Evolutionary conservation across 768 basidiomycete species (phyloP).

Genomic region (Tulasnella sp.): DNA sequence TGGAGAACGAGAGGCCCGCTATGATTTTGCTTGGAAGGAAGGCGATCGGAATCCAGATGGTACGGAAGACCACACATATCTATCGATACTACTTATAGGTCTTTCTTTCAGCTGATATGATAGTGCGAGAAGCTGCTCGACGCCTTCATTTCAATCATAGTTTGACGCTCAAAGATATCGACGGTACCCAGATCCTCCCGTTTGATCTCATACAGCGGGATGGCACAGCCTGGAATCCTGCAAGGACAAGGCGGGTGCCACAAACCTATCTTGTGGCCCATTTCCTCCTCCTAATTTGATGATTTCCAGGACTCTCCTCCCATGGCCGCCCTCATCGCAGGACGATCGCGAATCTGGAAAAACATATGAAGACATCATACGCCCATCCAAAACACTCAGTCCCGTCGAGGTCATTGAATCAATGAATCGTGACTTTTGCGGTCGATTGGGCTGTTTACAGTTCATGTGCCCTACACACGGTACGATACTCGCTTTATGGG

Average conservation of each 20-base stretch:
- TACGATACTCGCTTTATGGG: background rate
- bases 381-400: background rate
- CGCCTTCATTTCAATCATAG: constrained; percentile 33
- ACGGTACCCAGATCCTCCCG: constrained; percentile 40
- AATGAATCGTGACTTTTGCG: background rate
- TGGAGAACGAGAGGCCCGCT: constrained; percentile 29
- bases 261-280: no score
- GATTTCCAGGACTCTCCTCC: background rate
- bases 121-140: constrained; percentile 40
- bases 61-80: constrained; percentile 23
- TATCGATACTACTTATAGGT: background rate
- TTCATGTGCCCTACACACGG: background rate
- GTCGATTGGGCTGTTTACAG: background rate
- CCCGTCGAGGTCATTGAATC: background rate
- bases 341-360: no score
- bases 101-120: constrained; percentile 35
- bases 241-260: background rate
- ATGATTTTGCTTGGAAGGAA: constrained; percentile 42
- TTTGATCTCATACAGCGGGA: constrained; percentile 23
- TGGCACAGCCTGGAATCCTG: background rate
- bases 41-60: constrained; percentile 32
- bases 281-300: background rate
- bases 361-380: background rate
- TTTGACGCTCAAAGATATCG: constrained; percentile 38
- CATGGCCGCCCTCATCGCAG: background rate